Base-by-base conservation (phyloP, 441 rosid genomes). In the Gossypium davidsonii region DNA sequence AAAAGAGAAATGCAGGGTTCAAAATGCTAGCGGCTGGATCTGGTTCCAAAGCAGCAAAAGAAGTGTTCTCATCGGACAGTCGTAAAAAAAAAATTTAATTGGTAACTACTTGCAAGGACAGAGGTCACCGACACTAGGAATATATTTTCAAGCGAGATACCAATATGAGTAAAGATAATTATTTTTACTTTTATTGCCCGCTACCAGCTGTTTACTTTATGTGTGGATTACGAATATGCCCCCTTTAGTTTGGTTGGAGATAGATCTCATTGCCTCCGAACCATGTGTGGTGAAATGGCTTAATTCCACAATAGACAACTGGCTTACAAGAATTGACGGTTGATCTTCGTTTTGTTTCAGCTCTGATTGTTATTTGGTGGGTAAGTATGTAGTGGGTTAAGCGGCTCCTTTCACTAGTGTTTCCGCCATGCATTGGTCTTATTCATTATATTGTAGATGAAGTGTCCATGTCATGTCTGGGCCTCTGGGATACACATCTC, bases 181-280 rank as follows among this genome's bases (percentile, higher is more conserved):
- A 23, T 57, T 28, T 57, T 57, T 23, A 23, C 34, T 57, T 57
- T 1, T 12, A 1, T 25, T 23, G 7, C 34, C 37, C 62, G 62
- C 31, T 57, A 11, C 62, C 37, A 6, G 1, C 11, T 1, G 11
- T 28, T 9, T 46, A 49, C 17, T 18, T 49, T 6, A 1, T 14
- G 11, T 0, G 1, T 11, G 2, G 79, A 37, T 76, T 73, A 70
- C 76, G 48, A 65, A 58, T 31, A 58, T 73, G 53, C 51, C 80
- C 79, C 61, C 44, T 7, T 23, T 3, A 39, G 3, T 37, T 11
- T 9, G 69, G 23, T 60, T 5, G 12, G 31, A 1, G 11, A 14
- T 46, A 11, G 10, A 2, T 10, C 26, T 10, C 26, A 2, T 48
- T 46, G 3, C 14, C 18, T 6, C 37, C 11, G 21, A 17, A 48